Conservation (phyloP, 192 early-diverging fungal species). For the Rhizophagus clarus region DNA sequence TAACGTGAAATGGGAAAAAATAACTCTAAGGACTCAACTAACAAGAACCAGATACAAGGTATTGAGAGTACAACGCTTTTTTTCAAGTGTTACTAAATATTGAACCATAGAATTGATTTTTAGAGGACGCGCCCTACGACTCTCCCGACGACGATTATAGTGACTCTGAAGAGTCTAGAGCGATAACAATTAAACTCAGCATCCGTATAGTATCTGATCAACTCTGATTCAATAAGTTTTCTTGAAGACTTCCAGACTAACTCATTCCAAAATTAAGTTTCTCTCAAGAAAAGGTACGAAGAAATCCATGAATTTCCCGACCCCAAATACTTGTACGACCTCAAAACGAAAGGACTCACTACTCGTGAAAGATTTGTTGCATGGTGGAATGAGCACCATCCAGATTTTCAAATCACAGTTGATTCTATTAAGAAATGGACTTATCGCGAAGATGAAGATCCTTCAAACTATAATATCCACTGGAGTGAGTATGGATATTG, state of each 20-base stretch:
- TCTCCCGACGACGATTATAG: background rate
- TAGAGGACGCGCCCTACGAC: slow-evolving; percentile 14
- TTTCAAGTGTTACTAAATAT: slow-evolving; percentile 29
- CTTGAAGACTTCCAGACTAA: slow-evolving; percentile 5
- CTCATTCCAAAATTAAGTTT: slow-evolving; percentile 31
- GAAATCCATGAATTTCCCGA: slow-evolving; percentile 23
- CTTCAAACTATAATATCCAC: slow-evolving; percentile 14
- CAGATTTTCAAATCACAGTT: slow-evolving; percentile 24
- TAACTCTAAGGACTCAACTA: background rate
- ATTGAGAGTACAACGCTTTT: slow-evolving; percentile 29
- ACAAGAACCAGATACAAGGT: slow-evolving; percentile 10
- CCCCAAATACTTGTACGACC: slow-evolving; percentile 6
- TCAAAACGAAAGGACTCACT: slow-evolving; percentile 15
- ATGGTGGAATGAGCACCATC: slow-evolving; percentile 27
- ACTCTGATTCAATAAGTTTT: slow-evolving; percentile 27
- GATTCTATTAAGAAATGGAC: slow-evolving; percentile 29
- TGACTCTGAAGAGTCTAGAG: slow-evolving; percentile 24
- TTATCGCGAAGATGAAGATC: slow-evolving; percentile 25
- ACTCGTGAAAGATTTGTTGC: slow-evolving; percentile 27
- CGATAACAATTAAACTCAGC: slow-evolving; percentile 12
- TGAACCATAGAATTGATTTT: slow-evolving; percentile 21
- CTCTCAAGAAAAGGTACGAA: slow-evolving; percentile 7
- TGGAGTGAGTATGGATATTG: slow-evolving; percentile 26
- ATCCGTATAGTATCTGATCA: slow-evolving; percentile 19
- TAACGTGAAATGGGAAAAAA: background rate